These are phyloP conservation scores for Ambrosiella cleistominuta DNA, from an alignment of 2,329 filamentous ascomycete species.

Conservation along the genomic window DNA sequence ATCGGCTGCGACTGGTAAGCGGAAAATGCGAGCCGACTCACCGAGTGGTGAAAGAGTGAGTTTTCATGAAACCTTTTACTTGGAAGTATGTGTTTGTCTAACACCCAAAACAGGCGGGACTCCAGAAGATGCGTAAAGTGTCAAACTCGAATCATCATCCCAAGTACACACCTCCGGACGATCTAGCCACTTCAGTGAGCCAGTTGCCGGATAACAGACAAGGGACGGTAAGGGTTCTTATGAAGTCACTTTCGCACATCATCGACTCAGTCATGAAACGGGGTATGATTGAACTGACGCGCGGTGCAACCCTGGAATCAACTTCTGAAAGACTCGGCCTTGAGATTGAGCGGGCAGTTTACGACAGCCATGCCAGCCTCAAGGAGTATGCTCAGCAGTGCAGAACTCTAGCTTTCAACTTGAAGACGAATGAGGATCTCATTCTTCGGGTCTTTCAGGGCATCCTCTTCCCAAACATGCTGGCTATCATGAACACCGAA, in stretches of 20 bases:
- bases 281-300: conserved; percentile 42
- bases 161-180: conserved; percentile 32
- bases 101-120: not conserved
- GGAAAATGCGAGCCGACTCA: conserved; percentile 40
- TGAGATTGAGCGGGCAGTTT: conserved; percentile 58
- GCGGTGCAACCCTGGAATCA: conserved; percentile 44
- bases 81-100: not conserved
- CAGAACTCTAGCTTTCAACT: conserved; percentile 63
- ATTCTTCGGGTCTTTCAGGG: conserved; percentile 57
- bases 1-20: conserved; percentile 28
- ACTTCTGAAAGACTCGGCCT: conserved; percentile 55
- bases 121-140: conserved; percentile 36
- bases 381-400: conserved; percentile 45
- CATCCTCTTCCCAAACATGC: conserved; percentile 51
- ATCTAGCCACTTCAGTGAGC: conserved; percentile 32
- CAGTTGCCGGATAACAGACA: conserved; percentile 47
- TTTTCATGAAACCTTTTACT: not conserved
- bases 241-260: conserved; percentile 49
- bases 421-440: conserved; percentile 74
- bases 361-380: conserved; percentile 35
- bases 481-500: conserved; percentile 77
- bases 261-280: conserved; percentile 51
- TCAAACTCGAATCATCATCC: conserved; percentile 27
- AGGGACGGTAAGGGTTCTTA: conserved; percentile 50
- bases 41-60: conserved; percentile 36